Percentiles rank a stretch among this genome's conserved stretches.
These are phyloP conservation scores for Ambrosia artemisiifolia DNA, from an alignment of 129 eudicot species.

Conservation along the genomic window DNA sequence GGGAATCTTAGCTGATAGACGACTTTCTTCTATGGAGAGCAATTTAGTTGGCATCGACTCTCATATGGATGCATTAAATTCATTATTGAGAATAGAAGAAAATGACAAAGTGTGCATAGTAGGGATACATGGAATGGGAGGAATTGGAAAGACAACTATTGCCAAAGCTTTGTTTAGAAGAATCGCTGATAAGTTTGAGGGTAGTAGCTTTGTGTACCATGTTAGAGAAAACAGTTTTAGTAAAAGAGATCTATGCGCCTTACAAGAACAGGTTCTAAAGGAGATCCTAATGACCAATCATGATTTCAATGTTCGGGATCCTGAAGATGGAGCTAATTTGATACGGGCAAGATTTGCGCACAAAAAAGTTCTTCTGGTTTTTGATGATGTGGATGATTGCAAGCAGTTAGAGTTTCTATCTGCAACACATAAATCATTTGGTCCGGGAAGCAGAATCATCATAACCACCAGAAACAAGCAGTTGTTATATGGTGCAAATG, in stretches of 20 bases:
- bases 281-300: background rate
- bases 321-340: background rate
- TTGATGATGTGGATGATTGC: background rate
- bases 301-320: background rate
- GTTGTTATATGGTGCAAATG: background rate
- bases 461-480: background rate
- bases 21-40: background rate
- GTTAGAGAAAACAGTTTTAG: background rate
- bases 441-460: background rate
- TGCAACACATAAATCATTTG: background rate
- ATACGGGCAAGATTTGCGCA: background rate
- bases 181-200: background rate
- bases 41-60: background rate
- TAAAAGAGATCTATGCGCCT: background rate
- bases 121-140: background rate
- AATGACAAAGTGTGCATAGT: background rate
- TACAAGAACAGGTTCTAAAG: background rate
- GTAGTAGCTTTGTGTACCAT: background rate
- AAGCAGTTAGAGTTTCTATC: background rate
- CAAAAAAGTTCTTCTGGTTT: background rate
- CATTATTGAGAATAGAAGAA: background rate
- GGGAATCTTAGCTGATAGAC: background rate
- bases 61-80: too few species aligned
- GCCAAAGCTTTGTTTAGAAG: background rate
- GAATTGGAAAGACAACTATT: too few species aligned